Conservation (phyloP, 352 stramenopile genomes). For the Pythium aphanidermatum region DNA sequence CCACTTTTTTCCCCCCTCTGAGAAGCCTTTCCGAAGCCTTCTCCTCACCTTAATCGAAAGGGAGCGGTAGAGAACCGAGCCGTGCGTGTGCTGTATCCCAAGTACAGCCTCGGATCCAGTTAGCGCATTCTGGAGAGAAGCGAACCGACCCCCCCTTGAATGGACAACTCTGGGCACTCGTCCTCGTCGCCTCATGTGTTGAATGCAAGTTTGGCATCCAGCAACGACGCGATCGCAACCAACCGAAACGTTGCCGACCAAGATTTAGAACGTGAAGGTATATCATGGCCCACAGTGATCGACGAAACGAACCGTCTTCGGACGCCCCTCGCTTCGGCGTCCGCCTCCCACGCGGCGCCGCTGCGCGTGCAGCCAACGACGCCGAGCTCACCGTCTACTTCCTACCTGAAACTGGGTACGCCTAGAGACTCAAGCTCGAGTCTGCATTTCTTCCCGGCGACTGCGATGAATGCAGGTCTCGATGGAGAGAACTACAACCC, state of each 20-base stretch:
- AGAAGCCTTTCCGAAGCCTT: neutral
- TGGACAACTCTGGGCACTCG: constrained; percentile 20
- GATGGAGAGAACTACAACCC: constrained; percentile 14
- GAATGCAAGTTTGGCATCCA: constrained; percentile 17
- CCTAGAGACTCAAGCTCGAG: constrained; percentile 40
- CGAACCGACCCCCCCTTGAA: constrained; percentile 17
- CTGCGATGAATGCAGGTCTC: constrained; percentile 12
- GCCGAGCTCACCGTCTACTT: constrained; percentile 47
- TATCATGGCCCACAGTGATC: constrained; percentile 16
- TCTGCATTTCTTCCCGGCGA: constrained; percentile 20
- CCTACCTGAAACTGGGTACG: constrained; percentile 54
- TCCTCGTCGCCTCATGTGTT: constrained; percentile 12
- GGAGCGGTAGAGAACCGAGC: constrained; percentile 19
- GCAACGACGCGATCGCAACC: constrained; percentile 19
- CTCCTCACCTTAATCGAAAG: constrained; percentile 12
- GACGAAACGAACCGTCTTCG: constrained; percentile 8
- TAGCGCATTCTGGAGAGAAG: neutral
- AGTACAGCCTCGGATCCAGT: too few relatives aligned
- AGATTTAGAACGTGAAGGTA: constrained; percentile 23
- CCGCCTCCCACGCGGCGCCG: constrained; percentile 6
- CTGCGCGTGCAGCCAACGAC: constrained; percentile 16
- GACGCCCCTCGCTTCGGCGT: constrained; percentile 10
- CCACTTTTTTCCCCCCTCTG: neutral
- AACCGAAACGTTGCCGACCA: constrained; percentile 15
- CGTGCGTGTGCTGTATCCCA: too few relatives aligned